phyloP scores from a whole-genome alignment of 2,329 filamentous ascomycete genomes.

The Gliomastix tumulicola region DNA sequence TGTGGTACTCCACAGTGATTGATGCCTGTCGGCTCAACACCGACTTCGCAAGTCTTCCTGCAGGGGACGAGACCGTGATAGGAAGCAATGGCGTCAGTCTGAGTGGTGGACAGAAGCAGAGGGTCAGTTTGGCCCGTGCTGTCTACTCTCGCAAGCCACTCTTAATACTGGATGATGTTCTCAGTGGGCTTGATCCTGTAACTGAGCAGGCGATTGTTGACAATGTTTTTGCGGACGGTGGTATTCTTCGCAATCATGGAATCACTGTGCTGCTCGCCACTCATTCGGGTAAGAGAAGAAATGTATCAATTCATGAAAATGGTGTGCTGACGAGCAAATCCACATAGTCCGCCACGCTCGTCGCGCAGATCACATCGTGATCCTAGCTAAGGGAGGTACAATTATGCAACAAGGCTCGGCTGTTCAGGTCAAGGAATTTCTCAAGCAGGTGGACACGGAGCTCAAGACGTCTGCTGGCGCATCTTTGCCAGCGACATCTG shows the following conservation, averaged over 20 bases:
- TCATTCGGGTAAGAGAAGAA: slow-evolving; percentile 9
- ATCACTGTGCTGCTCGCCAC: not conserved
- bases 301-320: too few relatives aligned
- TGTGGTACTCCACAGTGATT: slow-evolving; percentile 14
- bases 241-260: slow-evolving; percentile 21
- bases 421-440: too few relatives aligned
- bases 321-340: too few relatives aligned
- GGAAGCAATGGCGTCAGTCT: slow-evolving; percentile 24
- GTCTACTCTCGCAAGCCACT: slow-evolving; percentile 19
- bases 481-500: too few relatives aligned
- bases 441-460: too few relatives aligned
- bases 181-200: slow-evolving; percentile 30
- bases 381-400: slow-evolving; percentile 29
- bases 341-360: slow-evolving; percentile 13
- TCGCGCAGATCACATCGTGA: slow-evolving; percentile 37
- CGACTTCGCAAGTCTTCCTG: slow-evolving; percentile 15
- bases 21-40: slow-evolving; percentile 22
- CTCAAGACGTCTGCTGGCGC: too few relatives aligned
- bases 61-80: slow-evolving; percentile 14
- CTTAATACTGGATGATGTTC: slow-evolving; percentile 30
- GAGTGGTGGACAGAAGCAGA: slow-evolving; percentile 24
- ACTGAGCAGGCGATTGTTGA: slow-evolving; percentile 32
- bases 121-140: slow-evolving; percentile 23
- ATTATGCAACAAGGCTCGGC: slow-evolving; percentile 32
- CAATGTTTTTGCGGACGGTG: slow-evolving; percentile 24